Percentiles rank a stretch among this genome's conserved stretches.
Conservation (phyloP, 169 alveolate species). For the Plasmodium berghei region DNA sequence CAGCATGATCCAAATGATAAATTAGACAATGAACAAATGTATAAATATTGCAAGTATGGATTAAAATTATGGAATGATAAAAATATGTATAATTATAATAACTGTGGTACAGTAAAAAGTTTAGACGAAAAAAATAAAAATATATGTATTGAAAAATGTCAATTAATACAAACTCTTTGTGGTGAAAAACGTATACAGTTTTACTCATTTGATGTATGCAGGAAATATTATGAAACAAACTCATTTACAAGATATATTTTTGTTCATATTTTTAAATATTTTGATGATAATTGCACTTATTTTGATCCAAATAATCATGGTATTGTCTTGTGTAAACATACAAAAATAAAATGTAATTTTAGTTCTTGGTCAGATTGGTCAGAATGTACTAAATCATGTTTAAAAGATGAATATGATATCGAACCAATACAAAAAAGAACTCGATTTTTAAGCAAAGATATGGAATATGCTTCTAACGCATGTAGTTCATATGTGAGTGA, state of each 20-base stretch:
- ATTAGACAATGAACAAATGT: not conserved
- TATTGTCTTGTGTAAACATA: slow-evolving; percentile 79
- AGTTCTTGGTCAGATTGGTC: slow-evolving; percentile 84
- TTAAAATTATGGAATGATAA: slow-evolving; percentile 29
- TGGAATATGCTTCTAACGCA: slow-evolving; percentile 5
- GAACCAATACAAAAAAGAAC: slow-evolving; percentile 29
- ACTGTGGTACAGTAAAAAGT: slow-evolving; percentile 19
- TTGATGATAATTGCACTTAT: slow-evolving; percentile 21
- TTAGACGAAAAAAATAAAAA: not conserved
- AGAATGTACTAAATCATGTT: slow-evolving; percentile 76
- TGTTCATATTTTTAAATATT: slow-evolving; percentile 3
- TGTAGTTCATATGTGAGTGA: slow-evolving; percentile 26
- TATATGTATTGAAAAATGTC: slow-evolving; percentile 20
- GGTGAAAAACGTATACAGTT: slow-evolving; percentile 3
- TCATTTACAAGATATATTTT: not conserved
- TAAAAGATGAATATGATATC: slow-evolving; percentile 63
- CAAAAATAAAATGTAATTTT: slow-evolving; percentile 39
- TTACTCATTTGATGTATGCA: slow-evolving; percentile 39
- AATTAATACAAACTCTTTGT: not conserved
- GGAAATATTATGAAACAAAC: slow-evolving; percentile 23
- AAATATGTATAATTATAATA: slow-evolving; percentile 17
- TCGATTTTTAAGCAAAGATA: slow-evolving; percentile 5
- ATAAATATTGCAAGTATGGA: slow-evolving; percentile 47
- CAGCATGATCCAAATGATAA: not conserved
- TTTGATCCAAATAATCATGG: slow-evolving; percentile 76